phyloP scores from a whole-genome alignment of 1,139 yeast genomes.

The Debaryomyces udenii region DNA sequence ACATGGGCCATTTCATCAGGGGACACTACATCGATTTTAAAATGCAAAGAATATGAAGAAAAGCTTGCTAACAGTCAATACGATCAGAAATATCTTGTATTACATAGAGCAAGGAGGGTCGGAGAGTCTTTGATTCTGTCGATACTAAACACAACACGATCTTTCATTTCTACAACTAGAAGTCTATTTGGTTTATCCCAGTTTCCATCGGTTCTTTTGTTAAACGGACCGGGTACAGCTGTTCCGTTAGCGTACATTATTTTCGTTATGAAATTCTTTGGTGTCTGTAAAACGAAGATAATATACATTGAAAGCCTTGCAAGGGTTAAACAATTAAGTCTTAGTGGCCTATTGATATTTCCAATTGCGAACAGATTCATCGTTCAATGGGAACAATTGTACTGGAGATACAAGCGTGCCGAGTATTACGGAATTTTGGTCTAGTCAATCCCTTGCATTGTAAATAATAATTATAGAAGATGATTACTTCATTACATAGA shows the following conservation, averaged over 20 bases:
- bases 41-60: constrained; percentile 50
- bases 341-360: constrained; percentile 71
- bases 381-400: constrained; percentile 87
- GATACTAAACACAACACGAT: constrained; percentile 51
- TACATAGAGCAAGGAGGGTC: constrained; percentile 78
- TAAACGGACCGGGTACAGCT: constrained; percentile 95
- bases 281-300: constrained; percentile 58
- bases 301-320: constrained; percentile 89
- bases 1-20: constrained; percentile 57
- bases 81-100: constrained; percentile 30
- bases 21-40: constrained; percentile 58
- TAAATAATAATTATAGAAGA: not conserved
- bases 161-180: constrained; percentile 33
- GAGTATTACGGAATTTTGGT: constrained; percentile 81
- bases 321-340: constrained; percentile 72
- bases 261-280: constrained; percentile 55
- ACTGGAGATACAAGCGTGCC: constrained; percentile 56
- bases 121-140: constrained; percentile 65
- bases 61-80: constrained; percentile 18
- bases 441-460: constrained; percentile 21
- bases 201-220: constrained; percentile 57
- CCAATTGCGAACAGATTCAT: constrained; percentile 76
- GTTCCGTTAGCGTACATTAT: constrained; percentile 73
- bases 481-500: not conserved
- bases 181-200: constrained; percentile 23